A percentile compares a stretch with the other conserved stretches of the same genome.
Evolutionary conservation across 176 grass and related monocot species (phyloP).

Genomic region (Tillandsia leiboldiana): DNA sequence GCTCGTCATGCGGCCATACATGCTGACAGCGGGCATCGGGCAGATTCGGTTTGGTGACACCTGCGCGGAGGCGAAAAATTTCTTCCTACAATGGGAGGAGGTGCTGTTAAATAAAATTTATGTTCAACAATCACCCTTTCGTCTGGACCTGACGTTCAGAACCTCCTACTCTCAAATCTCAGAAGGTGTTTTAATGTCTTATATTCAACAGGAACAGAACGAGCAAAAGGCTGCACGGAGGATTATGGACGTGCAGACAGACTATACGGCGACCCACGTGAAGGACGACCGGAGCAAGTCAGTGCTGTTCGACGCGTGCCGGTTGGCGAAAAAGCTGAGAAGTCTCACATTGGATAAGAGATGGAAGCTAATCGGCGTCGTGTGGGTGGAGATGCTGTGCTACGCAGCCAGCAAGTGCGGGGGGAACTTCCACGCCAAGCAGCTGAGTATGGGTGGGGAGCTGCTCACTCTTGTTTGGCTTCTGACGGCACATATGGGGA

Average conservation of each 20-base stretch:
- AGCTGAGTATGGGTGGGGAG: slow-evolving; percentile 50
- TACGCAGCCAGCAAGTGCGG: slow-evolving; percentile 49
- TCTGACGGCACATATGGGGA: slow-evolving; percentile 33
- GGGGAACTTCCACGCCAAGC: slow-evolving; percentile 57
- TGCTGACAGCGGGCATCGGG: slow-evolving; percentile 6
- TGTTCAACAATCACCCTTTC: no score
- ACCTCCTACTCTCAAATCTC: no score
- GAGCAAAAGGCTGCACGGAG: not conserved
- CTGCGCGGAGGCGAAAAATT: slow-evolving; percentile 1
- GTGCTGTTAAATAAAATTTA: no score
- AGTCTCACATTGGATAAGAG: slow-evolving; percentile 16
- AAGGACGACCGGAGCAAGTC: slow-evolving; percentile 45
- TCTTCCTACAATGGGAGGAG: not conserved
- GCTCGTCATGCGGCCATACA: not conserved
- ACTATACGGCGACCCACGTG: slow-evolving; percentile 27
- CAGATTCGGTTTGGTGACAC: not conserved
- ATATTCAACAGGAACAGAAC: not conserved
- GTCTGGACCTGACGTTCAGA: no score
- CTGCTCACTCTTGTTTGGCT: slow-evolving; percentile 62
- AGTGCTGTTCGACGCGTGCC: slow-evolving; percentile 29
- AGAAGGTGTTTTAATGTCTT: not conserved
- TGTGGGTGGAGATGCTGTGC: slow-evolving; percentile 60
- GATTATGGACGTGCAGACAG: slow-evolving; percentile 26
- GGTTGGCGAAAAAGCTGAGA: slow-evolving; percentile 9
- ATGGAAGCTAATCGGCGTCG: slow-evolving; percentile 39